A percentile compares a stretch with the other conserved stretches of the same genome.
Evolutionary conservation across 345 rosid genomes (phyloP).

Genomic region (Angophora floribunda): DNA sequence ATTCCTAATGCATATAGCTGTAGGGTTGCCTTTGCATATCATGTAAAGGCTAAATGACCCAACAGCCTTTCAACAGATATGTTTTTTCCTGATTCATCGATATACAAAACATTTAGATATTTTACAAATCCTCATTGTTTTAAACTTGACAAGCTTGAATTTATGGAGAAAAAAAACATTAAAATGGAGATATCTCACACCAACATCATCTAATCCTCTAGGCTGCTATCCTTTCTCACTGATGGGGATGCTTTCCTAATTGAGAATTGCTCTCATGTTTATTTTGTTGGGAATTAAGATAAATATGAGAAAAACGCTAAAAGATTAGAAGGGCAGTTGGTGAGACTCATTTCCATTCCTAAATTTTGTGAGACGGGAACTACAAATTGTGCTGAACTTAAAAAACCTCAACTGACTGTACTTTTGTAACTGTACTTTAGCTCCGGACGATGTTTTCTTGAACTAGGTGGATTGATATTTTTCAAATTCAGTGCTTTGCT

Average conservation of each 20-base stretch:
- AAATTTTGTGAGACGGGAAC: conserved; percentile 66
- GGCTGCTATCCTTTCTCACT: conserved; percentile 94
- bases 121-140: conserved; percentile 73
- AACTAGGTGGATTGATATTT: background rate
- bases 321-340: conserved; percentile 72
- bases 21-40: conserved; percentile 79
- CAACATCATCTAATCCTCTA: conserved; percentile 96
- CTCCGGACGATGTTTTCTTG: background rate
- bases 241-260: conserved; percentile 92
- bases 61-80: conserved; percentile 89
- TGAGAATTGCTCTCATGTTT: conserved; percentile 90
- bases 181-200: conserved; percentile 94
- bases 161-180: conserved; percentile 86
- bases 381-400: conserved; percentile 69
- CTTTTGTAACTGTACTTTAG: conserved; percentile 42
- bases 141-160: conserved; percentile 45
- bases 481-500: too few species aligned
- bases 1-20: conserved; percentile 81
- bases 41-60: conserved; percentile 91
- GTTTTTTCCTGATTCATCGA: conserved; percentile 77
- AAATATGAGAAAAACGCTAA: conserved; percentile 48
- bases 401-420: conserved; percentile 70
- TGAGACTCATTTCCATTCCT: conserved; percentile 69
- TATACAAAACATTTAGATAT: conserved; percentile 75
- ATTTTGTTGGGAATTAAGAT: conserved; percentile 78